A percentile compares a stretch with the other conserved stretches of the same genome.
Evolutionary conservation across 106 monocot species (phyloP).

Genomic region (Xerophyta viscosa): DNA sequence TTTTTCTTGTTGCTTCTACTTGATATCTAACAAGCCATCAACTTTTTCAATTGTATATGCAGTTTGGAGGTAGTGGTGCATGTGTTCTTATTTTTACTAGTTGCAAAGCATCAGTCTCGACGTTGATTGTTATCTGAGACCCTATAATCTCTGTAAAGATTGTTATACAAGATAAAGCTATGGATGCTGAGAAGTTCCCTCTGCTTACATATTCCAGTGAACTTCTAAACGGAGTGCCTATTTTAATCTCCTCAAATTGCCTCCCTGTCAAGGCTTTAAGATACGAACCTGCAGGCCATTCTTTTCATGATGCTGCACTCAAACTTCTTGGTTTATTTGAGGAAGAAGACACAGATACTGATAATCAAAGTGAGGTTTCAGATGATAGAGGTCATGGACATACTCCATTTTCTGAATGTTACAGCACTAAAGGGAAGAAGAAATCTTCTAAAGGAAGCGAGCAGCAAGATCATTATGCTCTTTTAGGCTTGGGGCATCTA

Average conservation of each 20-base stretch:
- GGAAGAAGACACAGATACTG: slow-evolving; percentile 68
- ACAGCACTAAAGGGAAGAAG: slow-evolving; percentile 73
- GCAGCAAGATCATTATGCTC: slow-evolving; percentile 89
- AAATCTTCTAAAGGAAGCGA: slow-evolving; percentile 46
- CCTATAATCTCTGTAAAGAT: no score
- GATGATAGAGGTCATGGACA: slow-evolving; percentile 57
- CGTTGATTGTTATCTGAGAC: no score
- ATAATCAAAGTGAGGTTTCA: slow-evolving; percentile 56
- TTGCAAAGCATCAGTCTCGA: no score
- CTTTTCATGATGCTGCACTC: slow-evolving; percentile 77
- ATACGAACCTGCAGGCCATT: slow-evolving; percentile 78
- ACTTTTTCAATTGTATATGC: no score
- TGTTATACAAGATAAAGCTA: no score
- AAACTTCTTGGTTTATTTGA: slow-evolving; percentile 48
- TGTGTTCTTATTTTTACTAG: no score
- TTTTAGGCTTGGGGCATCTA: slow-evolving; percentile 67
- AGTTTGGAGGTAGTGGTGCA: no score
- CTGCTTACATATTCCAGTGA: slow-evolving; percentile 59
- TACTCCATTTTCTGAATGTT: slow-evolving; percentile 44
- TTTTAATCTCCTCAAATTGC: slow-evolving; percentile 59
- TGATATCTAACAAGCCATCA: no score
- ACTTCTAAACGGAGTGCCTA: slow-evolving; percentile 50
- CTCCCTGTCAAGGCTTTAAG: slow-evolving; percentile 59
- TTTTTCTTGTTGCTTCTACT: no score
- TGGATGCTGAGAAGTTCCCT: slow-evolving; percentile 18